phyloP scores from a whole-genome alignment of 139 green algal genomes.

The Nannochloris sp. region DNA sequence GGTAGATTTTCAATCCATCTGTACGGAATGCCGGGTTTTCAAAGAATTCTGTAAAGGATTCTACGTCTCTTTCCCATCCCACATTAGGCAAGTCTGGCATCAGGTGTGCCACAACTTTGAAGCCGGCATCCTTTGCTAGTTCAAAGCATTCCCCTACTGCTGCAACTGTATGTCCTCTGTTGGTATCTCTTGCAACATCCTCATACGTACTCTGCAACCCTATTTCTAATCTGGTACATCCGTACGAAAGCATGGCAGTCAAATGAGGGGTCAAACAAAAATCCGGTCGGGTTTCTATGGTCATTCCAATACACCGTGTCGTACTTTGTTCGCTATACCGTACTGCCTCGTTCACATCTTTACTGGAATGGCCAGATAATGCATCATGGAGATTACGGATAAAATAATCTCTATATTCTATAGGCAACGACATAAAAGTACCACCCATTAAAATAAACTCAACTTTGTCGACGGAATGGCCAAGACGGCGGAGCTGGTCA shows the following conservation, averaged over 20 bases:
- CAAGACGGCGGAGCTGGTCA: constrained; percentile 90
- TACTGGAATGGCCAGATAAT: constrained; percentile 69
- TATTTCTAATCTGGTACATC: constrained; percentile 88
- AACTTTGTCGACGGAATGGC: constrained; percentile 95
- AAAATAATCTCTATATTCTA: constrained; percentile 96
- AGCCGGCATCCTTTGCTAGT: constrained; percentile 88
- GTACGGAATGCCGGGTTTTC: constrained; percentile 88
- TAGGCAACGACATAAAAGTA: constrained; percentile 95
- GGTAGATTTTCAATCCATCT: constrained; percentile 92
- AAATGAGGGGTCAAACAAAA: constrained; percentile 77
- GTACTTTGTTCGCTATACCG: constrained; percentile 62
- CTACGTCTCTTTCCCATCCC: constrained; percentile 93
- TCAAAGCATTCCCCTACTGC: constrained; percentile 90
- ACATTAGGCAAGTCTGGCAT: constrained; percentile 98
- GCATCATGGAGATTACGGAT: constrained; percentile 93
- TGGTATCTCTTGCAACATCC: constrained; percentile 95
- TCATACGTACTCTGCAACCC: constrained; percentile 90
- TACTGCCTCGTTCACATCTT: constrained; percentile 57
- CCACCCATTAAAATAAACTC: constrained; percentile 99
- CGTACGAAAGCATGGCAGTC: constrained; percentile 81
- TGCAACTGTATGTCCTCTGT: constrained; percentile 83
- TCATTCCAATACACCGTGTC: constrained; percentile 93
- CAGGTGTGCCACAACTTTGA: constrained; percentile 96
- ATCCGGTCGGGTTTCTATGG: constrained; percentile 94
- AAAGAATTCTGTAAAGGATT: constrained; percentile 96